Percentiles rank a stretch among this genome's conserved stretches.
Evolutionary conservation across 1,139 yeast species (phyloP).

Genomic region (Tardiomyces blankii): DNA sequence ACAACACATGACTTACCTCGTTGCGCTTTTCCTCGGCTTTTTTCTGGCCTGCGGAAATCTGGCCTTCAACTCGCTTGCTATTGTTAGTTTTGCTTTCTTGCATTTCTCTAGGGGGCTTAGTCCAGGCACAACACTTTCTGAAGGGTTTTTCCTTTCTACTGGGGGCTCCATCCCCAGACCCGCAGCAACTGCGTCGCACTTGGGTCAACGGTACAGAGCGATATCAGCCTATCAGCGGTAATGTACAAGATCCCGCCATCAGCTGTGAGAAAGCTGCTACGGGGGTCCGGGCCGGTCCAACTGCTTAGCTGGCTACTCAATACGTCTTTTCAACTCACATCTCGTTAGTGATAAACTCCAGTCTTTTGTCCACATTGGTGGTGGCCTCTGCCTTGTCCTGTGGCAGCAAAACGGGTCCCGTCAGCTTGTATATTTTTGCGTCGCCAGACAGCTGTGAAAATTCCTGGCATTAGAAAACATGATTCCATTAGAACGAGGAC

Average conservation of each 20-base stretch:
- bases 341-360: constrained; percentile 75
- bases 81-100: neutral
- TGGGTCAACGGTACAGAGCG: too few species aligned
- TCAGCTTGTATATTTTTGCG: constrained; percentile 72
- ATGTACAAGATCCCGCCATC: too few species aligned
- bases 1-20: constrained; percentile 7
- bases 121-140: too few species aligned
- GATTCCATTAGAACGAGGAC: constrained; percentile 6
- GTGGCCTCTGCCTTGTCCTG: constrained; percentile 78
- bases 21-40: constrained; percentile 23
- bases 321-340: constrained; percentile 41
- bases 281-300: too few species aligned
- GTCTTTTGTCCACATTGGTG: constrained; percentile 71
- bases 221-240: too few species aligned
- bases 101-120: too few species aligned
- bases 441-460: constrained; percentile 49
- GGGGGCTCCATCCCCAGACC: too few species aligned
- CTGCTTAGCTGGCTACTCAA: too few species aligned
- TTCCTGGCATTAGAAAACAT: constrained; percentile 35
- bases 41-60: constrained; percentile 22
- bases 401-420: constrained; percentile 87
- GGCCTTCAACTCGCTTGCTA: constrained; percentile 25
- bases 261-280: too few species aligned
- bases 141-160: too few species aligned
- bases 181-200: too few species aligned